Conservation (phyloP, 2,329 filamentous ascomycete genomes). For the Acephala macrosclerotiorum region DNA sequence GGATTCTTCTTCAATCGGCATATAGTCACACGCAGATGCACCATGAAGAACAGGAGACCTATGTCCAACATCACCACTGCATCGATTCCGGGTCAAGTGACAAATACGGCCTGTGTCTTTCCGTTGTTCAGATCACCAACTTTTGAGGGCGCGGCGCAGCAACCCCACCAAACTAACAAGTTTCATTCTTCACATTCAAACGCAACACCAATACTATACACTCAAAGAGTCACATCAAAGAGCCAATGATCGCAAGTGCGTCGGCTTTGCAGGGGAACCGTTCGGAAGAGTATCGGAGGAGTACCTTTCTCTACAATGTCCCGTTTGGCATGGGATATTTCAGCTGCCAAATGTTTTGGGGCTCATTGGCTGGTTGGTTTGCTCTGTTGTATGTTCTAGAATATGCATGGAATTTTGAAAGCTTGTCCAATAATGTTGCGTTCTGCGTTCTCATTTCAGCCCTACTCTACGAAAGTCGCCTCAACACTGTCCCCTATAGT, state of each 20-base stretch:
- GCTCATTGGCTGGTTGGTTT: neutral
- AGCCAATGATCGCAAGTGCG: conserved; percentile 4
- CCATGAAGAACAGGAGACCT: conserved; percentile 8
- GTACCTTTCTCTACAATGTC: neutral
- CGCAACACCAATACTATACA: neutral
- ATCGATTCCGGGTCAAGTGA: conserved; percentile 29
- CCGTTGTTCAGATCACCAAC: conserved; percentile 10
- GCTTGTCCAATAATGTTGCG: neutral
- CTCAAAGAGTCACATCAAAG: conserved; percentile 4
- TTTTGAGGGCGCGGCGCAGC: conserved; percentile 9
- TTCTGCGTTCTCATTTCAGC: conserved; percentile 23
- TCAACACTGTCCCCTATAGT: conserved; percentile 5
- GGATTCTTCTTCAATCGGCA: conserved; percentile 10
- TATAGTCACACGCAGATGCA: conserved; percentile 12
- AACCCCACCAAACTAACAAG: conserved; percentile 16
- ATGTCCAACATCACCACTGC: conserved; percentile 21
- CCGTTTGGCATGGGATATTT: too few species aligned
- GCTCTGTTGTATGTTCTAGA: neutral
- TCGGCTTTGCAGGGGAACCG: neutral
- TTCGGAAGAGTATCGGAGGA: neutral
- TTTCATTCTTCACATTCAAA: neutral
- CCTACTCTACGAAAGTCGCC: conserved; percentile 15
- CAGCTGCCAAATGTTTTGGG: neutral
- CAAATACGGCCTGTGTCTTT: conserved; percentile 4
- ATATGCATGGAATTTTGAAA: neutral